Percentiles rank a stretch among this genome's conserved stretches.
phyloP scores from a whole-genome alignment of 1,284 basidiomycete species.

The Psilocybe mexicana region DNA sequence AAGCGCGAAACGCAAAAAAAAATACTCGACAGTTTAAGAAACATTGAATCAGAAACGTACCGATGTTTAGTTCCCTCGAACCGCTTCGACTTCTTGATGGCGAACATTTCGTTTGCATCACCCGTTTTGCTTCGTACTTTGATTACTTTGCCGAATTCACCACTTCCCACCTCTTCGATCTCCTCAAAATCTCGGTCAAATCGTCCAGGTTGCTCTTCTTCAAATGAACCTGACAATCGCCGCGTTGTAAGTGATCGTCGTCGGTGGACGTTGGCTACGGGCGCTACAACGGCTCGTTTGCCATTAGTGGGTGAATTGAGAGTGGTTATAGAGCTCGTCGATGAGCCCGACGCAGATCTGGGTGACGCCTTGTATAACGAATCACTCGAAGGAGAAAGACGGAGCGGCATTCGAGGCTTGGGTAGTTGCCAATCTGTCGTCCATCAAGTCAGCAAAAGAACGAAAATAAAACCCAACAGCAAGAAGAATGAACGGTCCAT shows the following conservation, averaged over 20 bases:
- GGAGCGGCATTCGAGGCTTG: conserved; percentile 45
- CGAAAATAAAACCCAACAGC: not conserved
- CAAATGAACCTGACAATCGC: conserved; percentile 33
- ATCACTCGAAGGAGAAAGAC: conserved; percentile 47
- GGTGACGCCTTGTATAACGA: conserved; percentile 39
- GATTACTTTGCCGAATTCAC: conserved; percentile 94
- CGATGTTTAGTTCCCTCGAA: conserved; percentile 92
- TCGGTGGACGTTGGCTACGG: conserved; percentile 17
- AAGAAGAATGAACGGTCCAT: not conserved
- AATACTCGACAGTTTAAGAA: not conserved
- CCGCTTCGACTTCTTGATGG: conserved; percentile 93
- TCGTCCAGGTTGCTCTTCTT: conserved; percentile 53
- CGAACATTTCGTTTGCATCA: conserved; percentile 61
- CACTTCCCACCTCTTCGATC: conserved; percentile 84
- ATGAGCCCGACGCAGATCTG: conserved; percentile 56
- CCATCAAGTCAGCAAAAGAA: conserved; percentile 18
- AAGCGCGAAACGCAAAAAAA: conserved; percentile 13
- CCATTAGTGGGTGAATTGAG: conserved; percentile 38
- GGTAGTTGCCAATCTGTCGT: conserved; percentile 52
- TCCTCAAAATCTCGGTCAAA: conserved; percentile 83
- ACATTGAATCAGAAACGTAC: conserved; percentile 45
- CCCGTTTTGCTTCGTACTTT: conserved; percentile 79
- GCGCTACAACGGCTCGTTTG: conserved; percentile 22
- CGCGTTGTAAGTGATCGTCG: conserved; percentile 23
- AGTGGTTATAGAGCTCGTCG: conserved; percentile 45